A percentile compares a stretch with the other conserved stretches of the same genome.
Conservation (phyloP, 2,329 filamentous ascomycete species). For the Hypoxylon sp. region DNA sequence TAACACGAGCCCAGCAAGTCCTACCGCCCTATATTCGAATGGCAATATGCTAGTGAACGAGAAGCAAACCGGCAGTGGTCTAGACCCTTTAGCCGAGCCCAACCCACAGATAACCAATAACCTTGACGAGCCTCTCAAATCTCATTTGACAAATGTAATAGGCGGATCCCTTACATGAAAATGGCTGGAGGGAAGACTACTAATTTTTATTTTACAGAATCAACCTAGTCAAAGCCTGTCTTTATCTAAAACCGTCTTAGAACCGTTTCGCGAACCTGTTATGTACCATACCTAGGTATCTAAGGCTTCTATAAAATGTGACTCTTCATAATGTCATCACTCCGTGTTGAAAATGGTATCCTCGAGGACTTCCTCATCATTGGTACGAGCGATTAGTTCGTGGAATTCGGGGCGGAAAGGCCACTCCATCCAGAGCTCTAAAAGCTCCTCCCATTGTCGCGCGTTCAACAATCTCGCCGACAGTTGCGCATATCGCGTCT, state of each 20-base stretch:
- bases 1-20: not conserved
- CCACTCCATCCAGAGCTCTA: conserved; percentile 75
- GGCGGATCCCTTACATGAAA: not conserved
- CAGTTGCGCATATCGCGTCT: conserved; percentile 60
- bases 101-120: not conserved
- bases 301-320: not conserved
- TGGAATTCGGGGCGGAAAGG: conserved; percentile 70
- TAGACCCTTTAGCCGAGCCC: not conserved
- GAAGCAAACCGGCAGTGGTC: not conserved
- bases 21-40: not conserved
- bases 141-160: not conserved
- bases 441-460: conserved; percentile 70
- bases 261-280: not conserved
- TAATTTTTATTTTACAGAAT: not conserved
- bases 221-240: not conserved
- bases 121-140: not conserved
- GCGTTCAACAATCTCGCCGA: conserved; percentile 65
- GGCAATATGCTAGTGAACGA: not conserved
- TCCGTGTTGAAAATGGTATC: conserved; percentile 14
- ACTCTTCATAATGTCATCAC: not conserved
- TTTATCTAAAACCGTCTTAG: not conserved
- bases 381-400: conserved; percentile 62
- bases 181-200: not conserved
- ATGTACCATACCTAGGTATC: not conserved
- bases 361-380: conserved; percentile 45